Conservation (phyloP, 106 monocot species). For the Ottelia alismoides region DNA sequence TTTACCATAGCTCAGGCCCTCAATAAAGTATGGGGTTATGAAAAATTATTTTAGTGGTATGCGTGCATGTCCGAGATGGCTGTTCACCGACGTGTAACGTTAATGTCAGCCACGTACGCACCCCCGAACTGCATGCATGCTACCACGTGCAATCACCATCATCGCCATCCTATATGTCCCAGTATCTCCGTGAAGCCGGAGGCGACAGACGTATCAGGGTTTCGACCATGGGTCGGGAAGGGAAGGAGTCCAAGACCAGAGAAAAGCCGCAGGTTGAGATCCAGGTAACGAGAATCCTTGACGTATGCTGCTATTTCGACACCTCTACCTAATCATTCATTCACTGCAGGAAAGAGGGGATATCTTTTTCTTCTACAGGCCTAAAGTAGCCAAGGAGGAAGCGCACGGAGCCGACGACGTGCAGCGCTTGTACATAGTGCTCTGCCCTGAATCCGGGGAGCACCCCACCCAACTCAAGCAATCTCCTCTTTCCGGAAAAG, state of each 20-base stretch:
- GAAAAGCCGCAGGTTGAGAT: conserved; percentile 57
- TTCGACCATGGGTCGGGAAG: too few species aligned
- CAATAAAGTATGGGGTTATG: too few species aligned
- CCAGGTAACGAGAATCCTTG: conserved; percentile 15
- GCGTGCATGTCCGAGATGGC: too few species aligned
- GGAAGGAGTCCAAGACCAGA: conserved; percentile 59
- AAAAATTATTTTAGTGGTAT: too few species aligned
- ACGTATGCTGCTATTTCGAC: background rate
- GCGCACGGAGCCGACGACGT: conserved; percentile 49
- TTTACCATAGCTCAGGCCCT: too few species aligned
- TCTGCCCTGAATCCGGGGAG: conserved; percentile 44
- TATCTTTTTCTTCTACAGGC: conserved; percentile 82
- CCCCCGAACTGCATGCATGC: too few species aligned
- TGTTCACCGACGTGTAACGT: too few species aligned
- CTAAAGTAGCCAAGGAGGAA: conserved; percentile 53
- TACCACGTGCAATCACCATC: too few species aligned
- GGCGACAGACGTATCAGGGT: too few species aligned
- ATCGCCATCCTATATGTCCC: too few species aligned
- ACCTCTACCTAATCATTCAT: background rate
- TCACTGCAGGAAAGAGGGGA: conserved; percentile 56
- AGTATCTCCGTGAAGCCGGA: too few species aligned
- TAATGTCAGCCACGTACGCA: too few species aligned
- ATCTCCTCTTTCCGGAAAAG: conserved; percentile 44
- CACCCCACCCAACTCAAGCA: conserved; percentile 22
- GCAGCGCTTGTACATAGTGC: conserved; percentile 58